Evolutionary conservation across 208 protist species (phyloP), one percentile per base, ranked within the genome.

Genomic region (Leishmania gerbilli): DNA sequence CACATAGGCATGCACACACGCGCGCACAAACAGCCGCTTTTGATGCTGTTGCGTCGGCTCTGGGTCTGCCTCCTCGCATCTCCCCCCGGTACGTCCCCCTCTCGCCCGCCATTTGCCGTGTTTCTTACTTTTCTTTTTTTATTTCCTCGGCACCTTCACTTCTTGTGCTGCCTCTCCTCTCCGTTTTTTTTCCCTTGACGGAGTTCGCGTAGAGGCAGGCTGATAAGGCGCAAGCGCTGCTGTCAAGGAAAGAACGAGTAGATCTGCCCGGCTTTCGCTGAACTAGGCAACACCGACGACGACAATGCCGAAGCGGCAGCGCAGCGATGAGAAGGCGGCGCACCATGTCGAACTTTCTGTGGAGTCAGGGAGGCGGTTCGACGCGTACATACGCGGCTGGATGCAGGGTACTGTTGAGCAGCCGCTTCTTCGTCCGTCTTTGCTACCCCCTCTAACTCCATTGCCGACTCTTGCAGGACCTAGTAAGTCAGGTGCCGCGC

Each of bases 311-410:
- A 83, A 83, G 34, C 80, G 80, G 15, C 47, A 45, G 34, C 80
- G 76, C 60, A 53, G 64, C 27, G 71, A 71, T 7, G 81, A 58
- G n/a, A 40, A 55, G 45, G 67, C 37, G 51, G 60, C 5, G 34
- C 47, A 62, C 8, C 53, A 72, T 11, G 81, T 72, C 5, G 76
- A 77, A 62, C 40, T n/a, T 9, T 78, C 76, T 19, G 58, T 60
- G 31, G 84, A 81, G 31, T 88, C 84, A 9, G 76, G 67, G 3
- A 58, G 78, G 4, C 47, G 74, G 31, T 89, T 89, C 47, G 79
- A 89, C 9, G 82, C 80, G 27, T 89, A 89, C 68, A 87, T 89
- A 49, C 69, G 74, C n/a, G 77, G 74, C 1, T 89, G 86, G 86
- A 49, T 86, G 78, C 65, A 31, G 56, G 80, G 79, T 6, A 69